phyloP scores from a whole-genome alignment of 177 flowering plant genomes.

The Vitis hybrid region DNA sequence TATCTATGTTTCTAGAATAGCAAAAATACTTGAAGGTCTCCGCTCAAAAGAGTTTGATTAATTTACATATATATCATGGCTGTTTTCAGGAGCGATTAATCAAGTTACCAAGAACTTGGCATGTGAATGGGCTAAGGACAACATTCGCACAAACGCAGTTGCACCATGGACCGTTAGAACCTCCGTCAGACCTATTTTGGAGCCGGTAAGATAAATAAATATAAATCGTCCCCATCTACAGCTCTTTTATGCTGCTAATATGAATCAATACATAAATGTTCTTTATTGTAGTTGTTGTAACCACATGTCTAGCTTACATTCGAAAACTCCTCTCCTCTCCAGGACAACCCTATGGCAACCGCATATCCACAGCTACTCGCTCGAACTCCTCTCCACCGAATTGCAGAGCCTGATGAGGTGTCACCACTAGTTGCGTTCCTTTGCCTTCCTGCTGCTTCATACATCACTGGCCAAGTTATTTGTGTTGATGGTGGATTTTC shows the following conservation, averaged over 20 bases:
- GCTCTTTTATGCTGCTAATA: background rate
- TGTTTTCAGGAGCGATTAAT: slow-evolving; percentile 37
- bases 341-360: background rate
- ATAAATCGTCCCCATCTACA: background rate
- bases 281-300: too few relatives aligned
- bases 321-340: background rate
- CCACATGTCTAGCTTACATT: too few relatives aligned
- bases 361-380: background rate
- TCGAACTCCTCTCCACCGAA: slow-evolving; percentile 42
- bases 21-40: too few relatives aligned
- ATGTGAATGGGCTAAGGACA: slow-evolving; percentile 52
- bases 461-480: slow-evolving; percentile 52
- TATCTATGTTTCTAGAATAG: too few relatives aligned
- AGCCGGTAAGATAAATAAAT: slow-evolving; percentile 6
- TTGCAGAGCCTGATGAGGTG: slow-evolving; percentile 47
- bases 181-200: slow-evolving; percentile 5
- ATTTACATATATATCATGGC: background rate
- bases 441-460: slow-evolving; percentile 64
- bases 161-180: slow-evolving; percentile 36
- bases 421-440: slow-evolving; percentile 61
- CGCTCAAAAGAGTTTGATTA: too few relatives aligned
- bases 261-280: too few relatives aligned
- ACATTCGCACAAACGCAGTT: slow-evolving; percentile 32
- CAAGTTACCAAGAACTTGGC: slow-evolving; percentile 41
- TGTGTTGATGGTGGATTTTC: slow-evolving; percentile 43